phyloP scores from a whole-genome alignment of 345 rosid genomes.

The Geranium rotundifolium region DNA sequence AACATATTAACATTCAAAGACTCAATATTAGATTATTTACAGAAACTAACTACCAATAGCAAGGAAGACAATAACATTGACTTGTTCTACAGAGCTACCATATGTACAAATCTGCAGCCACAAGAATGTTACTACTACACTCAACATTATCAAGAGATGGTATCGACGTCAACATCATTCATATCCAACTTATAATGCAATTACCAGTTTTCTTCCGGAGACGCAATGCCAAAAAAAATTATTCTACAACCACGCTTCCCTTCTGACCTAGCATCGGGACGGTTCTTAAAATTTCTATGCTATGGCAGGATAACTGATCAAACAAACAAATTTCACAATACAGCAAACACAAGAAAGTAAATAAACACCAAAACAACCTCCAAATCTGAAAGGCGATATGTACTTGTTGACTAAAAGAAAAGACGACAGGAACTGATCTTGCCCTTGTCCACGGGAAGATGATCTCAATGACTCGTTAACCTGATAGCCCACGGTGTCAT shows the following conservation, averaged over 20 bases:
- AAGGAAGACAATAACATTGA: background rate
- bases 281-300: background rate
- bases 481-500: no score
- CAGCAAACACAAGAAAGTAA: background rate
- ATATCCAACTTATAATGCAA: background rate
- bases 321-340: background rate
- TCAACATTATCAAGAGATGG: no score
- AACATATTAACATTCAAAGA: no score
- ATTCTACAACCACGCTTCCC: background rate
- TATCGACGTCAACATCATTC: background rate
- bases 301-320: background rate
- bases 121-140: background rate
- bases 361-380: background rate
- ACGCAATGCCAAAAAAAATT: background rate
- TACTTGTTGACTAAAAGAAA: background rate
- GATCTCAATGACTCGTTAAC: no score
- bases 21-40: no score
- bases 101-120: background rate
- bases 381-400: background rate
- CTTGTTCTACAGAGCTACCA: background rate
- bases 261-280: background rate
- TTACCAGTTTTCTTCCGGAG: no score
- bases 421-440: no score
- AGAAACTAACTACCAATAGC: no score
- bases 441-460: no score